phyloP scores from a whole-genome alignment of 1,284 basidiomycete genomes.

The Grifola frondosa region DNA sequence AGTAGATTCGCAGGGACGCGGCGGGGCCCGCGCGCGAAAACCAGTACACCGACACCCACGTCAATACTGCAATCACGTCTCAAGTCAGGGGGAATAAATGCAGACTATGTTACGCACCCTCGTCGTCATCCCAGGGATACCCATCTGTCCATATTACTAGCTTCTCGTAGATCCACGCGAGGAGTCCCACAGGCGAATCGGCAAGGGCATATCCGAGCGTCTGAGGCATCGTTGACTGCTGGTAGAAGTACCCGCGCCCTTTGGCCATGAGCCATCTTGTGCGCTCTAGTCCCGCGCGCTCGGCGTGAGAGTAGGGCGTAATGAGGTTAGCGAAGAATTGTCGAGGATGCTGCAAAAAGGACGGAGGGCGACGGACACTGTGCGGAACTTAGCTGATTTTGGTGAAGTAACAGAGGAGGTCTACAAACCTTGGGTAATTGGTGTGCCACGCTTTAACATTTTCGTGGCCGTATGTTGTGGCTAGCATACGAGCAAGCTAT shows the following conservation, averaged over 20 bases:
- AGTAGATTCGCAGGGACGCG: constrained; percentile 54
- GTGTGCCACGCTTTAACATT: constrained; percentile 34
- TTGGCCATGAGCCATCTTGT: constrained; percentile 28
- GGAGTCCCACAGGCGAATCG: constrained; percentile 56
- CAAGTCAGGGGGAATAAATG: background rate
- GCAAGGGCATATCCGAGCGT: constrained; percentile 55
- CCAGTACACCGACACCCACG: constrained; percentile 59
- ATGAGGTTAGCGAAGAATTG: constrained; percentile 13
- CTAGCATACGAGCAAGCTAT: constrained; percentile 34
- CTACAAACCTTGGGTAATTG: constrained; percentile 25
- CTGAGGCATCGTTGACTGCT: constrained; percentile 53
- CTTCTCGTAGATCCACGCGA: constrained; percentile 65
- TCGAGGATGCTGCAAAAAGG: constrained; percentile 4
- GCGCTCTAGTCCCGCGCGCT: constrained; percentile 32
- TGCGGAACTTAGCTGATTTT: background rate
- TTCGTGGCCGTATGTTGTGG: constrained; percentile 29
- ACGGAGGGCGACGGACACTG: background rate
- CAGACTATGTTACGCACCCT: constrained; percentile 32
- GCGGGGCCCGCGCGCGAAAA: constrained; percentile 56
- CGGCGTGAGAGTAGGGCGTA: constrained; percentile 22
- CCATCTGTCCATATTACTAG: constrained; percentile 48
- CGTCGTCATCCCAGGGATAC: constrained; percentile 53
- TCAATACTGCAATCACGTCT: constrained; percentile 43
- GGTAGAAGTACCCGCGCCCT: constrained; percentile 40
- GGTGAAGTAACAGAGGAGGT: constrained; percentile 4